Base-by-base conservation (phyloP, 345 rosid species). In the Hirschfeldia incana region DNA sequence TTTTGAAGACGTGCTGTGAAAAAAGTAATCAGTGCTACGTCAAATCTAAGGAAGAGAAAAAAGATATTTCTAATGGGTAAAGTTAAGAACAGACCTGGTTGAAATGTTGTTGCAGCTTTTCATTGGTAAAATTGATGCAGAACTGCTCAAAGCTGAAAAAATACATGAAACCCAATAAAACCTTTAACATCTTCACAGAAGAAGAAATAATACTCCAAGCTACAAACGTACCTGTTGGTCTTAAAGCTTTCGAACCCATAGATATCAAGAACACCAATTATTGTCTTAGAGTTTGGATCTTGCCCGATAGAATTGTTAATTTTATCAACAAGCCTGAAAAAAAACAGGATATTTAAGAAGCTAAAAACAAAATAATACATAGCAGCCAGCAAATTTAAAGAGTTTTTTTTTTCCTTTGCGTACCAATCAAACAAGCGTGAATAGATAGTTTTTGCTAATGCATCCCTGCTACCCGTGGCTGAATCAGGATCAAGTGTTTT, bases 391-490 rank as follows among this genome's bases (percentile, higher is more conserved):
- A n/a, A n/a, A n/a, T n/a, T n/a, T n/a, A n/a, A n/a, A n/a, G n/a
- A n/a, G n/a, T n/a, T n/a, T n/a, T n/a, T 59, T 17, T 53, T 69
- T 67, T 66, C 33, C 71, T 76, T 83, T 28, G 74, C 27, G 34
- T 90, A 95, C 99, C 99, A 95, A 84, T 95, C 99, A 88, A 95
- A 95, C 85, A 95, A 88, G 73, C 97, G 97, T 70, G 99, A 95
- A 84, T 95, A 95, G 33, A 91, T 69, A 27, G 99, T 95, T 89
- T 95, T 95, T 59, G 98, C 98, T 33, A 93, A 82, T 36, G 98
- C 99, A 88, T 95, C 99, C 88, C 98, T 87, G 88, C 98, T 95
- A 75, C 85, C 85, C 11, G 87, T 21, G 69, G 99, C 99, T 83
- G 92, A 87, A 73, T 76, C 84, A 74, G 97, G 94, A 85, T 95